phyloP scores from a whole-genome alignment of 176 grass and related monocot species.

The Elymus sibiricus region DNA sequence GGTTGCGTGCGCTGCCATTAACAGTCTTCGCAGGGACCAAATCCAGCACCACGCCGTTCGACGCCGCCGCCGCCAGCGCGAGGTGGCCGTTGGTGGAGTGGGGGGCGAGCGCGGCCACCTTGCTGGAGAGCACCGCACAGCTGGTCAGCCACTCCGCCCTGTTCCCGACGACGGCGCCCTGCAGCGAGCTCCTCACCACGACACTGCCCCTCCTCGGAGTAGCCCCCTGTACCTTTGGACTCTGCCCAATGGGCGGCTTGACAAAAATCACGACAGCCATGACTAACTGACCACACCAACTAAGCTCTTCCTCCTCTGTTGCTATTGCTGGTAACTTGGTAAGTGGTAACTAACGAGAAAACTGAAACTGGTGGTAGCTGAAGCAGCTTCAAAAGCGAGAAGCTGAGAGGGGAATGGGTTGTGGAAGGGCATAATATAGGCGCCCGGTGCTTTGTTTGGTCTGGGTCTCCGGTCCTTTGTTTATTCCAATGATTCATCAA shows the following conservation, averaged over 20 bases:
- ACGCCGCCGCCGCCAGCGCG: not conserved
- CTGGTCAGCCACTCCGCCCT: constrained; percentile 73
- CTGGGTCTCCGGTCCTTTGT: not conserved
- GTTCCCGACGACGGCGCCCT: constrained; percentile 42
- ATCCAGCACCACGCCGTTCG: constrained; percentile 24
- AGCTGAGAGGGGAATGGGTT: constrained; percentile 9
- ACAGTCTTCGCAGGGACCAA: constrained; percentile 32
- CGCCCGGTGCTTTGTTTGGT: not conserved
- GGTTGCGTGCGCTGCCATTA: constrained; percentile 21
- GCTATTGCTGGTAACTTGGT: not conserved
- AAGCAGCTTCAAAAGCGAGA: constrained; percentile 43
- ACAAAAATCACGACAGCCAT: constrained; percentile 31
- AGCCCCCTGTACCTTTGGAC: constrained; percentile 2
- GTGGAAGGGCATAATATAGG: constrained; percentile 23
- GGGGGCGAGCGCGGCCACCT: constrained; percentile 44
- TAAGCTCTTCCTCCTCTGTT: constrained; percentile 7
- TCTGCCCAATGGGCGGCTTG: constrained; percentile 16
- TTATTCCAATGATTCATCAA: not conserved
- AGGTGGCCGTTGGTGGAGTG: constrained; percentile 10
- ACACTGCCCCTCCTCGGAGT: constrained; percentile 7
- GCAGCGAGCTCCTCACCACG: constrained; percentile 46
- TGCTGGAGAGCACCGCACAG: constrained; percentile 88
- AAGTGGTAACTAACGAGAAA: not conserved
- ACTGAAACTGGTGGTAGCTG: not conserved
- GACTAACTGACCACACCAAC: constrained; percentile 16